Percentiles rank a stretch among this genome's conserved stretches.
phyloP scores from a whole-genome alignment of 352 stramenopile genomes.

The Phytophthora lateralis region DNA sequence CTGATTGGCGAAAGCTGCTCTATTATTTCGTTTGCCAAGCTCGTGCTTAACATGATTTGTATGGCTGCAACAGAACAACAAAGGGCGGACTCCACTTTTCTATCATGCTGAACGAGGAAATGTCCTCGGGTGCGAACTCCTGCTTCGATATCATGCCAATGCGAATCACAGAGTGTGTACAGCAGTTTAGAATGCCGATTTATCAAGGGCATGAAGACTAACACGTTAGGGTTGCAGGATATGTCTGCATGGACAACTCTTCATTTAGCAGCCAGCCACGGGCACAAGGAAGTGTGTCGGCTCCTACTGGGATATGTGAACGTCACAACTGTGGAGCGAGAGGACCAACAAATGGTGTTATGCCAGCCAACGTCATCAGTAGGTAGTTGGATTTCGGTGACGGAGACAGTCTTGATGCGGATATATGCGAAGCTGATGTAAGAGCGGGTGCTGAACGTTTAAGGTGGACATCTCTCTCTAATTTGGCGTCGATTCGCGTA shows the following conservation, averaged over 20 bases:
- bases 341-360: constrained; percentile 43
- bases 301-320: constrained; percentile 37
- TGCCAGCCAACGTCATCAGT: constrained; percentile 40
- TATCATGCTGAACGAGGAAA: constrained; percentile 55
- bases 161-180: constrained; percentile 41
- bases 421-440: constrained; percentile 61
- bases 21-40: neutral
- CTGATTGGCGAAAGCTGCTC: neutral
- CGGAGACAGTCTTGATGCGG: constrained; percentile 41
- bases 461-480: neutral
- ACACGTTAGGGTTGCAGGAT: constrained; percentile 32
- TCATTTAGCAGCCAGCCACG: constrained; percentile 49
- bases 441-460: neutral
- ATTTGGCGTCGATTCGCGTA: neutral
- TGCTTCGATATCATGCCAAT: constrained; percentile 46
- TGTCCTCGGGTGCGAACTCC: constrained; percentile 42
- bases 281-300: constrained; percentile 49
- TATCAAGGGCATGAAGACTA: neutral
- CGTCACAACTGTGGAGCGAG: constrained; percentile 23
- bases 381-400: constrained; percentile 50
- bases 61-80: constrained; percentile 38
- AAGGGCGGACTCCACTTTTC: constrained; percentile 49
- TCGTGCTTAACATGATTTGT: neutral
- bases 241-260: constrained; percentile 48
- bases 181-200: neutral